Conservation (phyloP, 2,329 filamentous ascomycete species). For the Raffaelea deltoideospora region DNA sequence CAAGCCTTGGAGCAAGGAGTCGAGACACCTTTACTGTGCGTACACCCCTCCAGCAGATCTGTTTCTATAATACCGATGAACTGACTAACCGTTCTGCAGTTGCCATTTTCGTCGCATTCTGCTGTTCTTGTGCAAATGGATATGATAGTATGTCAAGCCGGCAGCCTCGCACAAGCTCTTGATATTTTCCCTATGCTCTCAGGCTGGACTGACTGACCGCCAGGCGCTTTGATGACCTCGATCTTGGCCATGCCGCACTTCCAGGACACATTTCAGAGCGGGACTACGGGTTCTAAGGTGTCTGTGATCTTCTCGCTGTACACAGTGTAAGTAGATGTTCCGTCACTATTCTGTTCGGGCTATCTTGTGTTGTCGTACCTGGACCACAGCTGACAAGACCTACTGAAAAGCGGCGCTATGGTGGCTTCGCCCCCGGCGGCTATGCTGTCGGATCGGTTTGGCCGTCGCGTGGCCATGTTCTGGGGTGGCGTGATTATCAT, state of each 20-base stretch:
- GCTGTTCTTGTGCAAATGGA: slow-evolving; percentile 31
- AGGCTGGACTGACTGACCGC: no score
- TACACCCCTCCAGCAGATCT: no score
- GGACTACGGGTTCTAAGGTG: slow-evolving; percentile 21
- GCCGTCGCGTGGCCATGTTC: slow-evolving; percentile 31
- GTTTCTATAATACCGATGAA: no score
- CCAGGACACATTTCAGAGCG: slow-evolving; percentile 22
- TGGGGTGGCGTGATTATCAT: slow-evolving; percentile 27
- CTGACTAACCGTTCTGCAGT: no score
- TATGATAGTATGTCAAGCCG: slow-evolving; percentile 20
- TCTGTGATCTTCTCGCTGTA: slow-evolving; percentile 31
- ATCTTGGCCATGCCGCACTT: slow-evolving; percentile 29
- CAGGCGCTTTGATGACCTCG: slow-evolving; percentile 25
- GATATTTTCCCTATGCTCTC: no score
- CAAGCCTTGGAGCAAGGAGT: slow-evolving; percentile 24
- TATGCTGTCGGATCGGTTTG: slow-evolving; percentile 26
- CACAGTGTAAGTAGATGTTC: slow-evolving; percentile 27
- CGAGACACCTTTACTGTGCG: slow-evolving; percentile 24
- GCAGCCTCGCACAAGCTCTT: no score
- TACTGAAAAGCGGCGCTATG: slow-evolving; percentile 28
- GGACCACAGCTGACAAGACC: neutral
- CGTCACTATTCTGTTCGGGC: neutral
- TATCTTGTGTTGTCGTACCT: neutral
- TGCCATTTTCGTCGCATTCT: slow-evolving; percentile 28
- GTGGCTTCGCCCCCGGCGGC: slow-evolving; percentile 25